Evolutionary conservation across 2,329 filamentous ascomycete species (phyloP).

Genomic region (Epichloe gansuensis): DNA sequence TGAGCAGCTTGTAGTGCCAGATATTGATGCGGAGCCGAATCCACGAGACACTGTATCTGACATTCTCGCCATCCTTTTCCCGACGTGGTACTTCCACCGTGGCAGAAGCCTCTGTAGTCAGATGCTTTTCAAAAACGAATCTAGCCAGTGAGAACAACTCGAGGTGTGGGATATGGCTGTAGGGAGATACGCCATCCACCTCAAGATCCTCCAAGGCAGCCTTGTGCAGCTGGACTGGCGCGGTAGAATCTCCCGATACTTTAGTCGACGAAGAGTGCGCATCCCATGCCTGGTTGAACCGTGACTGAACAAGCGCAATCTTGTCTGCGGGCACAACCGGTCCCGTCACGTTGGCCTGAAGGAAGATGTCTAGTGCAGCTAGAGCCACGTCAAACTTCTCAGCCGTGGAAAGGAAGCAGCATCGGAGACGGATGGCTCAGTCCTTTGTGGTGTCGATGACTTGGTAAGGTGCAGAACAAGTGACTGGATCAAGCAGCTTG

Average conservation of each 20-base stretch:
- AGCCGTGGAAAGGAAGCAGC: constrained; percentile 1
- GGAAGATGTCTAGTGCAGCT: constrained; percentile 55
- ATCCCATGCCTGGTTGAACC: constrained; percentile 29
- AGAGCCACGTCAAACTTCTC: constrained; percentile 18
- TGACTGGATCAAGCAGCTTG: constrained; percentile 5
- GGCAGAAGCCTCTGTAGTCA: constrained; percentile 12
- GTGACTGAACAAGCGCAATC: constrained; percentile 17
- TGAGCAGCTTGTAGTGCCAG: constrained; percentile 50
- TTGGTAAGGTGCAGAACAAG: constrained; percentile 1
- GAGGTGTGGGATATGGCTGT: constrained; percentile 70
- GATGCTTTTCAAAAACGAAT: constrained; percentile 28
- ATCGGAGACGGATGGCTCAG: background rate
- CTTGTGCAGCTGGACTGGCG: constrained; percentile 33
- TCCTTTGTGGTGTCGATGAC: background rate
- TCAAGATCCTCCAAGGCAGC: constrained; percentile 56
- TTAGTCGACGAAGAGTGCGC: background rate
- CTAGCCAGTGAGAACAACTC: constrained; percentile 71
- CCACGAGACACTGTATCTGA: constrained; percentile 43
- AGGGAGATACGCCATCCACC: constrained; percentile 76
- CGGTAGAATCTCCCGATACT: background rate
- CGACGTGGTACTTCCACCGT: constrained; percentile 15
- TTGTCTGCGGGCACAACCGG: constrained; percentile 47
- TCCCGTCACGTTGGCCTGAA: constrained; percentile 81
- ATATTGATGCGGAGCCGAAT: constrained; percentile 60
- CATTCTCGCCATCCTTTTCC: constrained; percentile 28